These are phyloP conservation scores for Fusarium metavorans DNA, from an alignment of 2,329 filamentous ascomycete genomes.

Conservation along the genomic window DNA sequence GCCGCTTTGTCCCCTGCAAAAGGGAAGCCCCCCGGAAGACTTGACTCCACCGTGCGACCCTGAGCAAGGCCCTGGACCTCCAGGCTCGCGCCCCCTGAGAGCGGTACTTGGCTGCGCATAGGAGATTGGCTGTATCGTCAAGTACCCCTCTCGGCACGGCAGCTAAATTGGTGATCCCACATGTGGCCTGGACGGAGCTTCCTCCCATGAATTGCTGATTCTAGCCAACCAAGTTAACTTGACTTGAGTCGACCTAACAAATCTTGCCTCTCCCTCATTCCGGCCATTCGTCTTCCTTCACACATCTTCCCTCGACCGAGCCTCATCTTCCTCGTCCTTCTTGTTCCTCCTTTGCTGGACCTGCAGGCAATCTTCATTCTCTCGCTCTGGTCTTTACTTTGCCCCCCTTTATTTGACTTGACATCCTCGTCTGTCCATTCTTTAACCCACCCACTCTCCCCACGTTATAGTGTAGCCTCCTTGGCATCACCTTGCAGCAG, in stretches of 20 bases:
- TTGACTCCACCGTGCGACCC: slow-evolving; percentile 23
- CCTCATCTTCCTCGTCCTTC: background rate
- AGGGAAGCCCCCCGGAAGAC: background rate
- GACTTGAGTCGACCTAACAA: slow-evolving; percentile 4
- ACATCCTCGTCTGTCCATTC: slow-evolving; percentile 41
- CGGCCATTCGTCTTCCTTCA: slow-evolving; percentile 18
- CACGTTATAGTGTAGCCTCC: slow-evolving; percentile 16
- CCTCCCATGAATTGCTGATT: slow-evolving; percentile 9
- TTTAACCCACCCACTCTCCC: slow-evolving; percentile 18
- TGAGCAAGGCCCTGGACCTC: slow-evolving; percentile 11
- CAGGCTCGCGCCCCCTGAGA: slow-evolving; percentile 23
- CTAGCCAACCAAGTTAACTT: background rate
- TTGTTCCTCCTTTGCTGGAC: background rate
- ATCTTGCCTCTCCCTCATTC: slow-evolving; percentile 31
- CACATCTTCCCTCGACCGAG: slow-evolving; percentile 10
- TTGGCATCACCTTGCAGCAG: slow-evolving; percentile 24
- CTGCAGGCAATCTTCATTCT: background rate
- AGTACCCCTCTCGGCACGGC: slow-evolving; percentile 11
- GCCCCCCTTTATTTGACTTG: slow-evolving; percentile 28
- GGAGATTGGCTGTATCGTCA: background rate
- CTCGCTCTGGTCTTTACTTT: slow-evolving; percentile 4
- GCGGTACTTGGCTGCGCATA: slow-evolving; percentile 3
- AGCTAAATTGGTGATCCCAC: slow-evolving; percentile 42
- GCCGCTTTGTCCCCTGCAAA: slow-evolving; percentile 1
- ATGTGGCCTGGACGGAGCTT: slow-evolving; percentile 14